Conservation (phyloP, 2,329 filamentous ascomycete species). For the Trichoderma asperellum region DNA sequence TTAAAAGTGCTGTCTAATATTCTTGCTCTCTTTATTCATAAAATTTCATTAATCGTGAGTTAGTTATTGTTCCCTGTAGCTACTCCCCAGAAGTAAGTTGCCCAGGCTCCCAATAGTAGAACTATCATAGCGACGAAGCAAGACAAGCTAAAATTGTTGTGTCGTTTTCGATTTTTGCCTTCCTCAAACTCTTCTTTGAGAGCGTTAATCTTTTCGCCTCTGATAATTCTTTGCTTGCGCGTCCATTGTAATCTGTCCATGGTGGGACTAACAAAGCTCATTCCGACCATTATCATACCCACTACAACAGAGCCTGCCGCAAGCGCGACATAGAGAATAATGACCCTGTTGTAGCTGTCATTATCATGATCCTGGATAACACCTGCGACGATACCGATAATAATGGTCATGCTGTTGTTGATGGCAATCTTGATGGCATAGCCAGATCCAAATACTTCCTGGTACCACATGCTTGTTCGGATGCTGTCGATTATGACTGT, state of each 20-base stretch:
- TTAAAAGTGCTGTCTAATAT: not conserved
- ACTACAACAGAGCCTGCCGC: conserved; percentile 55
- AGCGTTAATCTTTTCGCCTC: conserved; percentile 49
- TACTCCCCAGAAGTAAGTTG: conserved; percentile 64
- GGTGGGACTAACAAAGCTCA: conserved; percentile 46
- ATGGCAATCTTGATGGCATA: conserved; percentile 65
- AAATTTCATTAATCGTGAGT: not conserved
- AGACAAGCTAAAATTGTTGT: conserved; percentile 46
- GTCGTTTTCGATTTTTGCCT: conserved; percentile 42
- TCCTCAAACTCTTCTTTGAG: conserved; percentile 48
- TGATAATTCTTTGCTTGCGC: conserved; percentile 53
- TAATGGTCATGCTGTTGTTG: conserved; percentile 67
- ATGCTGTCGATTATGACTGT: conserved; percentile 64
- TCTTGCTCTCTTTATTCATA: not conserved
- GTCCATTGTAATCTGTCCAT: conserved; percentile 61
- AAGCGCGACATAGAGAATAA: conserved; percentile 59
- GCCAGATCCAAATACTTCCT: conserved; percentile 62
- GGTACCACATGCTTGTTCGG: conserved; percentile 62
- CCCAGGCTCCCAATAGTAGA: conserved; percentile 57
- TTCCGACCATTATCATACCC: conserved; percentile 44
- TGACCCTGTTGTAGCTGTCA: conserved; percentile 59
- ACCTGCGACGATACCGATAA: conserved; percentile 60
- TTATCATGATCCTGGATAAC: conserved; percentile 62
- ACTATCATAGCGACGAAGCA: conserved; percentile 51
- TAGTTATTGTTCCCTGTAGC: conserved; percentile 54